These are phyloP conservation scores for Botrytis sinoallii DNA, from an alignment of 2,329 filamentous ascomycete species.

Conservation along the genomic window DNA sequence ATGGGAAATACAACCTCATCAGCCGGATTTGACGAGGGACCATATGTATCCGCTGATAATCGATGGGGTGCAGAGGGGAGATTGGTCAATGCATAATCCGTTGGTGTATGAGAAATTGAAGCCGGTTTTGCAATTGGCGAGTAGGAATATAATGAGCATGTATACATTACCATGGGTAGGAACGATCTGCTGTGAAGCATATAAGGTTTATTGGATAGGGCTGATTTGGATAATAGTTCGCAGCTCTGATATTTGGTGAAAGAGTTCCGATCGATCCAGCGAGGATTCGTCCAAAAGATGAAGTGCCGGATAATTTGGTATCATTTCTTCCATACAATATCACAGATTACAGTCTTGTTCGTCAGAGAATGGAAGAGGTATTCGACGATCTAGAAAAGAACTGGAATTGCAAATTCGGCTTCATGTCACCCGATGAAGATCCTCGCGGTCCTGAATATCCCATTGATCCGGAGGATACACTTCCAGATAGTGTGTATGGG, in stretches of 20 bases:
- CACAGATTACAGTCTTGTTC: not conserved
- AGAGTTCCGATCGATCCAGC: not conserved
- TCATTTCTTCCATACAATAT: not conserved
- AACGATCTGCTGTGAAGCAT: not conserved
- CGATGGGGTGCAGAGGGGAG: slow-evolving; percentile 8
- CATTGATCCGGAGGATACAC: not conserved
- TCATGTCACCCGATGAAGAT: slow-evolving; percentile 20
- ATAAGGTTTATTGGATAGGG: rapidly evolving
- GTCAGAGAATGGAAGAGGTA: not conserved
- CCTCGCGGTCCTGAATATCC: slow-evolving; percentile 10
- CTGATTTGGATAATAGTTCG: not conserved
- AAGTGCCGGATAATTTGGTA: not conserved
- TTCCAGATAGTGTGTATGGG: not conserved
- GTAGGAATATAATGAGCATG: slow-evolving; percentile 26
- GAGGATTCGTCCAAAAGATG: not conserved
- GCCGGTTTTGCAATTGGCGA: slow-evolving; percentile 32
- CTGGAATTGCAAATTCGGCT: slow-evolving; percentile 18
- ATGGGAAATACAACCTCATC: slow-evolving; percentile 19
- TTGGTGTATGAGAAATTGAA: slow-evolving; percentile 27
- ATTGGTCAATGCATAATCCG: slow-evolving; percentile 24
- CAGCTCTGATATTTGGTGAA: not conserved
- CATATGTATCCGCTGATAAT: slow-evolving; percentile 21
- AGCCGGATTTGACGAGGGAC: slow-evolving; percentile 5
- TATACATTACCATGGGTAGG: slow-evolving; percentile 25
- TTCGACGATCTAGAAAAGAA: not conserved